A percentile compares a stretch with the other conserved stretches of the same genome.
phyloP scores from a whole-genome alignment of 2,329 filamentous ascomycete genomes.

The Phyllosticta ampelicida region DNA sequence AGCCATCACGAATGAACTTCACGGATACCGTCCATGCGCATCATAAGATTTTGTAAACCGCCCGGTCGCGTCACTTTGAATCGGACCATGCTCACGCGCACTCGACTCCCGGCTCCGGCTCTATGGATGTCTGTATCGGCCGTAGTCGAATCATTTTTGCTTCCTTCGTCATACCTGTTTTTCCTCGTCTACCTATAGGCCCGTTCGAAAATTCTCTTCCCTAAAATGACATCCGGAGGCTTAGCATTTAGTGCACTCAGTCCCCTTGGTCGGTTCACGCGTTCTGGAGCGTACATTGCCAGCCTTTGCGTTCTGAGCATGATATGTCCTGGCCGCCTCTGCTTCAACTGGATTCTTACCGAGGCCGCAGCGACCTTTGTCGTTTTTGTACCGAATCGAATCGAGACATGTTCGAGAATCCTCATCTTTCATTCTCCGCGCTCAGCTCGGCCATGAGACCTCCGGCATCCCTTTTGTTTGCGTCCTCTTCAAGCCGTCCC shows the following conservation, averaged over 20 bases:
- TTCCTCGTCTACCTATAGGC: not conserved
- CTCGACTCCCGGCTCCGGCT: not conserved
- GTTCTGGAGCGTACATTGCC: not conserved
- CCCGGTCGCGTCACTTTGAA: not conserved
- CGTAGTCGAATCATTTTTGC: not conserved
- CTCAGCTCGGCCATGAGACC: slow-evolving; percentile 71
- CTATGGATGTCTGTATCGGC: not conserved
- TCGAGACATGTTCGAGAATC: not conserved
- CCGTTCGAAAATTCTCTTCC: not conserved
- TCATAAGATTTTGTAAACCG: not conserved
- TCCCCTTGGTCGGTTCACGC: not conserved
- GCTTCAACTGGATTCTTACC: not conserved
- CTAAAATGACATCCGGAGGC: not conserved
- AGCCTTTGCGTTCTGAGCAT: not conserved
- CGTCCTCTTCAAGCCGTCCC: slow-evolving; percentile 63
- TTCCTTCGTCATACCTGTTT: not conserved
- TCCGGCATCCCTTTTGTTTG: slow-evolving; percentile 64
- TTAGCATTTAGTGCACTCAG: not conserved
- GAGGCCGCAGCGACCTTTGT: not conserved
- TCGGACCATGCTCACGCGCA: not conserved
- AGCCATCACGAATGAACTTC: not conserved
- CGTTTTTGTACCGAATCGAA: not conserved
- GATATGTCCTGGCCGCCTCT: no score
- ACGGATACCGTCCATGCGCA: not conserved
- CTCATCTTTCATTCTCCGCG: slow-evolving; percentile 71